A percentile compares a stretch with the other conserved stretches of the same genome.
phyloP scores from a whole-genome alignment of 208 protist species.

The Leptomonas pyrrhocoris region DNA sequence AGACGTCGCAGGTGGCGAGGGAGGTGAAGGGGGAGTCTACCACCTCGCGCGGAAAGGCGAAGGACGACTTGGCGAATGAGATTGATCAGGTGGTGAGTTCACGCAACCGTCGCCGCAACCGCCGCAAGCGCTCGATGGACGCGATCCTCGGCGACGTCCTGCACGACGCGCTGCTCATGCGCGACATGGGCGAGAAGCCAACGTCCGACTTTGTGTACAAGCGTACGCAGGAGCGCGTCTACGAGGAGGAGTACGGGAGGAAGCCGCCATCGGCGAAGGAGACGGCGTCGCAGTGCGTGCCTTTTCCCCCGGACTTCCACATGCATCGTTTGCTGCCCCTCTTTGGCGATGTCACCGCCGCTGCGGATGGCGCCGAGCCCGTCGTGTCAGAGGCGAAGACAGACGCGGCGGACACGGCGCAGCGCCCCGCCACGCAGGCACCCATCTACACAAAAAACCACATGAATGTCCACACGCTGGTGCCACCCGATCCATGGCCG shows the following conservation, averaged over 20 bases:
- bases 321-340: constrained; percentile 69
- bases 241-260: constrained; percentile 83
- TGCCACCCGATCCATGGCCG: constrained; percentile 77
- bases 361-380: neutral
- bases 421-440: neutral
- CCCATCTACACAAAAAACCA: constrained; percentile 33
- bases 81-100: constrained; percentile 25
- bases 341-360: constrained; percentile 3
- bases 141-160: constrained; percentile 81
- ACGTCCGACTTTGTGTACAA: constrained; percentile 86
- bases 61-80: constrained; percentile 13
- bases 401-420: too few species aligned
- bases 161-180: constrained; percentile 76
- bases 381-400: neutral
- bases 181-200: constrained; percentile 84
- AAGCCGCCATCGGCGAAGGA: constrained; percentile 76
- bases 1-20: neutral
- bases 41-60: neutral
- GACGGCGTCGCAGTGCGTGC: constrained; percentile 64
- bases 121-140: constrained; percentile 66
- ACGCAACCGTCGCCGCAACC: constrained; percentile 50
- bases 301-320: constrained; percentile 73
- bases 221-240: constrained; percentile 80
- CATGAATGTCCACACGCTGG: constrained; percentile 37
- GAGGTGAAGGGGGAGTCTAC: too few species aligned